Evolutionary conservation across 495 filamentous ascomycete genomes (phyloP).

Genomic region (Neurospora cerealis): DNA sequence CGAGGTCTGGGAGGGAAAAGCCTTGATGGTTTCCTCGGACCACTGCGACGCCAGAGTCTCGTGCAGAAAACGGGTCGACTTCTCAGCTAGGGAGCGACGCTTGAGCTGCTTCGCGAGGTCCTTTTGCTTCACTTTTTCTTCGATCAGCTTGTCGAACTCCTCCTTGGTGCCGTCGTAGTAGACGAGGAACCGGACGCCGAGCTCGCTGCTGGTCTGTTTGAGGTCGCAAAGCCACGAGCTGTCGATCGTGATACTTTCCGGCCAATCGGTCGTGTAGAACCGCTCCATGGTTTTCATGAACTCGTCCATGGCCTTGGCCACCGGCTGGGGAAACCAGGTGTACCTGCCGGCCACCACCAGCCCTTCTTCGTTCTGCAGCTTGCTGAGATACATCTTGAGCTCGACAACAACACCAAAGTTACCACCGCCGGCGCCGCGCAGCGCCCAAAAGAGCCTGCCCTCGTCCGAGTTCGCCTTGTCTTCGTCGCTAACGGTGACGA

Average conservation of each 20-base stretch:
- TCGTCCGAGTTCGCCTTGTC: slow-evolving; percentile 33
- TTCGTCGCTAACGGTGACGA: slow-evolving; percentile 29
- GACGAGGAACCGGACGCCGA: not conserved
- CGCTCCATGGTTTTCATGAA: not conserved
- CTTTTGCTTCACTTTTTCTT: not conserved
- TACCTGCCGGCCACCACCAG: not conserved
- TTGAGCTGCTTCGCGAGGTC: slow-evolving; percentile 8
- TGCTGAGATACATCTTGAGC: slow-evolving; percentile 29
- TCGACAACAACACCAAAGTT: slow-evolving; percentile 45
- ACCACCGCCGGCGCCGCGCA: slow-evolving; percentile 41
- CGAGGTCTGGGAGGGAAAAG: slow-evolving; percentile 9
- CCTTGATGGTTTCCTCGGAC: slow-evolving; percentile 15
- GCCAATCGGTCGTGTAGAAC: not conserved
- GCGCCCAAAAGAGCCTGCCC: slow-evolving; percentile 41
- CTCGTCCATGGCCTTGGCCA: not conserved
- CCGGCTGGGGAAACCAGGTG: not conserved
- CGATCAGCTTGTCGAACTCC: not conserved
- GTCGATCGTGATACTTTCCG: slow-evolving; percentile 15
- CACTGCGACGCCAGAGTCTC: slow-evolving; percentile 23
- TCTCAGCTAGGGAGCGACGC: slow-evolving; percentile 10
- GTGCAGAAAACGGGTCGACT: slow-evolving; percentile 20
- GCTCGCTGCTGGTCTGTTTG: not conserved
- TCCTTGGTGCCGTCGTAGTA: not conserved
- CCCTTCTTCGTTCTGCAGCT: not conserved
- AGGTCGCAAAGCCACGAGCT: slow-evolving; percentile 21